These are phyloP conservation scores for Nicotiana knightiana DNA, from an alignment of 257 asterid species.

Conservation along the genomic window DNA sequence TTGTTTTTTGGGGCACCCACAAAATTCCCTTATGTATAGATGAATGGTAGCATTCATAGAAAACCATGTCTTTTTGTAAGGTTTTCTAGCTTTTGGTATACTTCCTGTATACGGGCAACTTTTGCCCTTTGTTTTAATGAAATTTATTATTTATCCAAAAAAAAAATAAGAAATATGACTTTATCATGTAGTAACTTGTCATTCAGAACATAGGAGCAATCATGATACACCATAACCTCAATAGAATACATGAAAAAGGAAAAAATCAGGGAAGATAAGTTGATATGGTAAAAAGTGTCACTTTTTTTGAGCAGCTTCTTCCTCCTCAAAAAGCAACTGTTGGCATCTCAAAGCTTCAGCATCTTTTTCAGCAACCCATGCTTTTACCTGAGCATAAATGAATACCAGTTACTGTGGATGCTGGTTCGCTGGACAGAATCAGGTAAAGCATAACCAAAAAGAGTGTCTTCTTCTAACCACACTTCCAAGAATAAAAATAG, in stretches of 20 bases:
- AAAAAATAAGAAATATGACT: background rate
- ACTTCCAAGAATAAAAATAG: background rate
- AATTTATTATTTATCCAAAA: too few relatives aligned
- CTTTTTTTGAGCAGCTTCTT: slow-evolving; percentile 88
- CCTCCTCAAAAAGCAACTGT: slow-evolving; percentile 93
- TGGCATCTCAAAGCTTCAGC: slow-evolving; percentile 93
- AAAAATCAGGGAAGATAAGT: background rate
- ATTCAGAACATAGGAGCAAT: slow-evolving; percentile 1
- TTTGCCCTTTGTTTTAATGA: too few relatives aligned
- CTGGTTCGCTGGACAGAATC: background rate
- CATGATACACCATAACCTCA: background rate
- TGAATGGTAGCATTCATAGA: too few relatives aligned
- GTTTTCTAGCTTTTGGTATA: too few relatives aligned
- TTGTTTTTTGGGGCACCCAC: too few relatives aligned
- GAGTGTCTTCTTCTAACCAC: background rate
- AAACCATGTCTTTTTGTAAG: too few relatives aligned
- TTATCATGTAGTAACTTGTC: background rate
- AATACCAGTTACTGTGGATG: background rate
- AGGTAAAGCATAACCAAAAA: background rate
- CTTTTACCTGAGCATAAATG: slow-evolving; percentile 60
- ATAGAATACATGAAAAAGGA: background rate
- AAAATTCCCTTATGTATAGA: too few relatives aligned
- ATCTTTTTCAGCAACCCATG: slow-evolving; percentile 84
- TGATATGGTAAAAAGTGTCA: slow-evolving; percentile 13
- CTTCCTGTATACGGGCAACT: too few relatives aligned